phyloP scores from a whole-genome alignment of 257 asterid species.

The Solanum commersonii region DNA sequence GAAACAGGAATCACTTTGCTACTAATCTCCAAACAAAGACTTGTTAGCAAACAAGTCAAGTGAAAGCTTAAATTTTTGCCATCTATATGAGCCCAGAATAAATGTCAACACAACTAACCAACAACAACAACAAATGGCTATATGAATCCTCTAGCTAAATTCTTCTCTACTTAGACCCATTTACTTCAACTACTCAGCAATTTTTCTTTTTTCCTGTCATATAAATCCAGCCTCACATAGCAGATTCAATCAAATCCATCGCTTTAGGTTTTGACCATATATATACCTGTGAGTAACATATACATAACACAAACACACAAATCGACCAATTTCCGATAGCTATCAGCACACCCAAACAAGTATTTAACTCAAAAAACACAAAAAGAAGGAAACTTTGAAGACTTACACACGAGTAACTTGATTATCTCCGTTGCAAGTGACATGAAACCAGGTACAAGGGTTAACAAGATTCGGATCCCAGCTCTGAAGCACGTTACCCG shows the following conservation, averaged over 20 bases:
- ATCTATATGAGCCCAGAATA: neutral
- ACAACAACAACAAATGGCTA: neutral
- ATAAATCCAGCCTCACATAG: neutral
- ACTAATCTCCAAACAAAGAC: neutral
- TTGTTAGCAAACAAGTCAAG: neutral
- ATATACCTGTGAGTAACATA: neutral
- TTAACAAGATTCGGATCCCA: slow-evolving; percentile 85
- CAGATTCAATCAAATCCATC: neutral
- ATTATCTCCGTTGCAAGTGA: slow-evolving; percentile 44
- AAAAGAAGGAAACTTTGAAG: neutral
- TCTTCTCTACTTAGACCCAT: neutral
- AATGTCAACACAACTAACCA: neutral
- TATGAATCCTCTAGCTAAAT: neutral
- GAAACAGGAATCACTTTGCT: neutral
- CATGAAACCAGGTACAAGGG: slow-evolving; percentile 83
- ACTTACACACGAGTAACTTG: slow-evolving; percentile 35
- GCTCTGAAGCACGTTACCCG: slow-evolving; percentile 69
- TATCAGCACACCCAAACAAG: neutral
- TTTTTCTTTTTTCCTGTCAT: neutral
- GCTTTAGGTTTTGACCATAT: neutral
- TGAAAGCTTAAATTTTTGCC: neutral
- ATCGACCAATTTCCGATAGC: neutral
- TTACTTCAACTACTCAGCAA: neutral
- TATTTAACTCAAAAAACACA: neutral
- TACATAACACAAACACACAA: neutral